phyloP scores from a whole-genome alignment of 2,329 filamentous ascomycete species.

The Tolypocladium guangdongense region DNA sequence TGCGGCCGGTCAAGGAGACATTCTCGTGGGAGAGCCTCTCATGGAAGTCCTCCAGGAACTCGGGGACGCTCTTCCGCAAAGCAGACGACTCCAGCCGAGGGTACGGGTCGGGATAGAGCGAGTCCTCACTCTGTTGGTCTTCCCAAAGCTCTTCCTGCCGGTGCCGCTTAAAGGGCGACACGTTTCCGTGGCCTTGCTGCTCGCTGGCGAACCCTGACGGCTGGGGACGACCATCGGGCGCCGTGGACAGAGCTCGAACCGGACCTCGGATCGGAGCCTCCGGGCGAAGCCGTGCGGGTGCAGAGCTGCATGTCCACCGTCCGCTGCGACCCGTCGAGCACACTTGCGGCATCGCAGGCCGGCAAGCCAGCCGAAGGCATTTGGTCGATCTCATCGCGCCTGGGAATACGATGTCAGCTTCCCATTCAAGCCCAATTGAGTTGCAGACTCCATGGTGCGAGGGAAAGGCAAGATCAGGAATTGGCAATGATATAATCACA shows the following conservation, averaged over 20 bases:
- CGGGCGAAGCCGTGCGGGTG: neutral
- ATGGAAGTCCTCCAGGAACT: constrained; percentile 21
- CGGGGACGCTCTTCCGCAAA: constrained; percentile 19
- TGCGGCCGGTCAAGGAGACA: constrained; percentile 46
- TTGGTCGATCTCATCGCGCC: constrained; percentile 25
- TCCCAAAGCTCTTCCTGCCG: constrained; percentile 20
- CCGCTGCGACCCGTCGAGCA: constrained; percentile 1
- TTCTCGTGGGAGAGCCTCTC: constrained; percentile 14
- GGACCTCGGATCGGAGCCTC: neutral
- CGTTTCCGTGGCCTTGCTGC: constrained; percentile 10
- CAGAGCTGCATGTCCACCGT: constrained; percentile 1
- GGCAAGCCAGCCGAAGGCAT: constrained; percentile 24
- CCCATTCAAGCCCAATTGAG: neutral
- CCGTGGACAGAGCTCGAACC: constrained; percentile 11
- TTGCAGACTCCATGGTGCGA: neutral
- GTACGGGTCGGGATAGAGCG: constrained; percentile 23
- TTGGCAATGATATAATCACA: constrained; percentile 30
- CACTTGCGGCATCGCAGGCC: constrained; percentile 9
- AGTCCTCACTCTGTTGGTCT: constrained; percentile 21
- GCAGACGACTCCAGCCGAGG: constrained; percentile 20
- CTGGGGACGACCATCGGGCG: constrained; percentile 4
- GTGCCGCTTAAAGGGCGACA: constrained; percentile 26
- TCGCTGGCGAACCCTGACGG: constrained; percentile 8
- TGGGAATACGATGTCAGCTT: constrained; percentile 8
- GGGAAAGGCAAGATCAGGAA: constrained; percentile 19